Evolutionary conservation across 2,329 filamentous ascomycete genomes (phyloP).

Genomic region (Nakataea oryzae): DNA sequence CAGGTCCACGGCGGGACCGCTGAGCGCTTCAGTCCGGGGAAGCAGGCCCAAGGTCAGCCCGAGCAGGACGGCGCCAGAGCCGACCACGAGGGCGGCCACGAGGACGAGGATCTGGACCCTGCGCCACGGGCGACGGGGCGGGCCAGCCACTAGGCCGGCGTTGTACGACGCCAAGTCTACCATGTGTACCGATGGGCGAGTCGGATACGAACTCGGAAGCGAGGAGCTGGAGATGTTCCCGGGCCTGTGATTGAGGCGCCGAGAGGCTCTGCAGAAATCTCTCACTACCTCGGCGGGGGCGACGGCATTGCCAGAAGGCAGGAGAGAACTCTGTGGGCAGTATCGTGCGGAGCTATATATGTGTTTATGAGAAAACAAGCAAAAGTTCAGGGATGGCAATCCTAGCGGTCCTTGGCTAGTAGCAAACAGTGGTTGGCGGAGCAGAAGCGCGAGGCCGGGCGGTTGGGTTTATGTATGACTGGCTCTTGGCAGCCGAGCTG

Average conservation of each 20-base stretch:
- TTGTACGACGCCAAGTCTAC: too few relatives aligned
- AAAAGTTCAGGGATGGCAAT: neutral
- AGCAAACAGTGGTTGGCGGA: neutral
- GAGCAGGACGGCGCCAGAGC: neutral
- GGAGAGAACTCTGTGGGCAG: neutral
- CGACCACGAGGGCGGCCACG: neutral
- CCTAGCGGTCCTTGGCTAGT: neutral
- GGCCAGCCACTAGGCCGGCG: neutral
- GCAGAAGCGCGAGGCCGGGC: neutral
- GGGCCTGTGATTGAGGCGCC: neutral
- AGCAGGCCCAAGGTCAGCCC: neutral
- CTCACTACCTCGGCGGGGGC: neutral
- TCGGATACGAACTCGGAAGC: too few relatives aligned
- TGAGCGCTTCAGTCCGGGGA: neutral
- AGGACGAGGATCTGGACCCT: neutral
- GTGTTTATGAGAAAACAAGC: neutral
- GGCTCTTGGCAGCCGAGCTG: neutral
- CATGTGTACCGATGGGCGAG: neutral
- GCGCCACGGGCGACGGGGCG: too few relatives aligned
- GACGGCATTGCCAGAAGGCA: neutral
- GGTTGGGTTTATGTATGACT: neutral
- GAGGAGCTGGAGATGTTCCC: too few relatives aligned
- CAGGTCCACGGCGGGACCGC: constrained; percentile 5
- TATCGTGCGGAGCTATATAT: neutral
- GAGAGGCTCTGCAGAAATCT: neutral